Base-by-base conservation (phyloP, 148 eudicot genomes). In the Camellia lanceoleosa region DNA sequence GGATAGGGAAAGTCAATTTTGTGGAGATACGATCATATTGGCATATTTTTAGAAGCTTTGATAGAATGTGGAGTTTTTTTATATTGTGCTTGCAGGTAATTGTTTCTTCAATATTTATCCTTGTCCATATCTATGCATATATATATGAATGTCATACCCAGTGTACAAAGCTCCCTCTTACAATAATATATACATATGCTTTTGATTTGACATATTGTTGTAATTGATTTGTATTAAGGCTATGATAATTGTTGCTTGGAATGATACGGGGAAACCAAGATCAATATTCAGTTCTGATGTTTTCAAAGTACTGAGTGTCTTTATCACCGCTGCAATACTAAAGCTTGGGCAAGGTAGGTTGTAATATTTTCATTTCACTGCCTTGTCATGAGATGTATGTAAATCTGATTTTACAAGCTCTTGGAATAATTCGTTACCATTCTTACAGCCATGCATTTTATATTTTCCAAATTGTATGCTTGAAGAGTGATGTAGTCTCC, bases 171-270 rank as follows among this genome's bases (percentile, higher is more conserved):
- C 38, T 30, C 38, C 38, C 38, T 30, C 38, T 30, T 30, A 30
- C 38, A 30, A 30, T 30, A 30, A 49, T 49, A 49, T 7, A 49
- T 7, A 49, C 52, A 59, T 43, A 9, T n/a, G 19, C 19, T 47
- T 75, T 38, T 77, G 2, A 42, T 68, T 78, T 43, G 55, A 11
- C 52, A 49, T 49, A 82, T 60, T 66, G 43, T 67, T 68, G n/a
- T 47, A 73, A 10, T 65, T 80, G 43, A 76, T 80, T 73, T 62
- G 10, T 82, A 38, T 83, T 61, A 85, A 97, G 99, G 99, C 95
- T 85, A 97, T 97, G 99, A 90, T 97, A 64, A 97, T 97, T 86
- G 82, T 97, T 89, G 99, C 98, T 49, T 97, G 99, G 98, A 89
- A 94, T 88, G 93, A 94, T 64, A 81, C 92, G 14, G 98, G 97